Conservation (phyloP, 345 rosid species). For the Linum trigynum region DNA sequence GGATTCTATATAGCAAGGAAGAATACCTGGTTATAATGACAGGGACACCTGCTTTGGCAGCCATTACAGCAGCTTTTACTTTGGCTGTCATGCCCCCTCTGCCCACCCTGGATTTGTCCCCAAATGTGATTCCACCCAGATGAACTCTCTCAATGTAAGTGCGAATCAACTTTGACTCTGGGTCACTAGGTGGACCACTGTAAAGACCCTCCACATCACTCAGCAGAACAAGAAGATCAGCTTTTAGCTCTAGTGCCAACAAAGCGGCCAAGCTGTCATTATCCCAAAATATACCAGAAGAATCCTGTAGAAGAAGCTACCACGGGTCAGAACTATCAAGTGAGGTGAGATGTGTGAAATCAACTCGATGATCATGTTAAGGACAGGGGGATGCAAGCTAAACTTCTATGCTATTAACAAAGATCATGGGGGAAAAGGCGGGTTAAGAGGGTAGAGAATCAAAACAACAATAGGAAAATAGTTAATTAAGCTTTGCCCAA, state of each 20-base stretch:
- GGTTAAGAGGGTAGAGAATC: background rate
- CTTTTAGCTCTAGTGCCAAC: slow-evolving; percentile 81
- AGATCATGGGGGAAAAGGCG: background rate
- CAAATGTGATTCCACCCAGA: slow-evolving; percentile 81
- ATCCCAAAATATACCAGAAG: slow-evolving; percentile 98
- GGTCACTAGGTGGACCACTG: slow-evolving; percentile 94
- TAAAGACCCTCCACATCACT: slow-evolving; percentile 98
- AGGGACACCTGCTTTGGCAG: slow-evolving; percentile 86
- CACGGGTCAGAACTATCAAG: slow-evolving; percentile 5
- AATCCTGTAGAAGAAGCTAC: slow-evolving; percentile 51
- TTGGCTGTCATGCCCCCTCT: slow-evolving; percentile 99
- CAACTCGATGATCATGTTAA: background rate
- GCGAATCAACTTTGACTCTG: slow-evolving; percentile 74
- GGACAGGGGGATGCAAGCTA: background rate
- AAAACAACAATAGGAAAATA: background rate
- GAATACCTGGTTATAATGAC: slow-evolving; percentile 87
- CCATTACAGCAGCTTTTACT: slow-evolving; percentile 92
- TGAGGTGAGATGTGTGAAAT: background rate
- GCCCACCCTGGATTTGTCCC: slow-evolving; percentile 96
- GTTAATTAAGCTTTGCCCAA: background rate
- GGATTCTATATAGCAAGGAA: background rate
- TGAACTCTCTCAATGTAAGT: slow-evolving; percentile 78
- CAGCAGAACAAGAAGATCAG: slow-evolving; percentile 86
- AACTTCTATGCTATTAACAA: too few species aligned
- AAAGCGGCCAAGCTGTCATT: slow-evolving; percentile 97